These are phyloP conservation scores for Eucalyptus rudis DNA, from an alignment of 345 rosid genomes.

Conservation along the genomic window DNA sequence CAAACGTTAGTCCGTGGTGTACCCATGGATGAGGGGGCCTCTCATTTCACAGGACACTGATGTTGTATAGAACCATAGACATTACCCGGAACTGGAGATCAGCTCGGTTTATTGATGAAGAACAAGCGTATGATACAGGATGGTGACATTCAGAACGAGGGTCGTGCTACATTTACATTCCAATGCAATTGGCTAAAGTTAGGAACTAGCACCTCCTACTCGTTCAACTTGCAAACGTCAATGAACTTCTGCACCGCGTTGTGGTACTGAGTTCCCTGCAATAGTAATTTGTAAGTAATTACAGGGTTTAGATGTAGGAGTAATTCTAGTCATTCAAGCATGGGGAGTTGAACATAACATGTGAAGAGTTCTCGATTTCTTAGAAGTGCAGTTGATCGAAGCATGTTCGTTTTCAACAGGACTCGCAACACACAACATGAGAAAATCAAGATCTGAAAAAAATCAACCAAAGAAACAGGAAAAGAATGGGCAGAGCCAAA, in stretches of 20 bases:
- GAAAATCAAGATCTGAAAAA: not conserved
- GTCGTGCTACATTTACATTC: not conserved
- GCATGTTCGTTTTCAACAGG: not conserved
- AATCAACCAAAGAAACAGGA: not conserved
- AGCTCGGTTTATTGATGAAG: not conserved
- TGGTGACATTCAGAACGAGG: not conserved
- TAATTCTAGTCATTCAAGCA: not conserved
- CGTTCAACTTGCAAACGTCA: conserved; percentile 65
- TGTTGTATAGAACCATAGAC: not conserved
- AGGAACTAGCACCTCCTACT: not conserved
- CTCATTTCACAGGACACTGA: not conserved
- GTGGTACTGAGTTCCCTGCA: conserved; percentile 87
- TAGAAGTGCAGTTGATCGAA: not conserved
- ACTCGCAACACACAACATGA: not conserved
- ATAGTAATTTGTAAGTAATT: not conserved
- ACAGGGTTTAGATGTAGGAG: not conserved
- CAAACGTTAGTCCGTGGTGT: not conserved
- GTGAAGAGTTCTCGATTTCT: not conserved
- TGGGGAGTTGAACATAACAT: not conserved
- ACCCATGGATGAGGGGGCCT: not conserved
- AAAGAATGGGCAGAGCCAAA: not conserved
- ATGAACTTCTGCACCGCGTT: conserved; percentile 86
- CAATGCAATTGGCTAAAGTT: not conserved
- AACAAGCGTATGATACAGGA: not conserved
- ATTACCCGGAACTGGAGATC: not conserved